Conservation (phyloP, 495 filamentous ascomycete genomes). For the Aspergillus sparsus region DNA sequence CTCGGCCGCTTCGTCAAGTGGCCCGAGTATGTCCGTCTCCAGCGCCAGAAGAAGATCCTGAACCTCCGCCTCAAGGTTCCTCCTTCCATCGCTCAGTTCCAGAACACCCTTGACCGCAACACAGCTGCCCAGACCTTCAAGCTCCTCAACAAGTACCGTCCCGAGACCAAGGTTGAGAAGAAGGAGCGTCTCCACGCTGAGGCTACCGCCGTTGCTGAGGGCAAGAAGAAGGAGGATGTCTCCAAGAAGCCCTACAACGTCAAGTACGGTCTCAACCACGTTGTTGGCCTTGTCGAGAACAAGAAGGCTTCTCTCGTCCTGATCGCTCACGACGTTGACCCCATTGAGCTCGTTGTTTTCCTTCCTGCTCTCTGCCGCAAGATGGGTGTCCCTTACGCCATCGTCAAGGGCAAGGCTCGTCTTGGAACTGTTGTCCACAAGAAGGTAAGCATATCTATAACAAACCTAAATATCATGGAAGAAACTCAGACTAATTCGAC, state of each 20-base stretch:
- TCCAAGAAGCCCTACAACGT: conserved; percentile 99
- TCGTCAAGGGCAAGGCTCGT: conserved; percentile 99
- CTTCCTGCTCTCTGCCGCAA: conserved; percentile 98
- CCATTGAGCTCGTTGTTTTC: conserved; percentile 99
- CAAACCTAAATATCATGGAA: background rate
- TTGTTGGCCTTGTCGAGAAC: conserved; percentile 99
- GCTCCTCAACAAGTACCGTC: conserved; percentile 99
- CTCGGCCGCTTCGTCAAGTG: conserved; percentile 99
- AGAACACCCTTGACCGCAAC: conserved; percentile 96
- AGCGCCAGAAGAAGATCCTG: conserved; percentile 99
- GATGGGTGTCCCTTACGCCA: conserved; percentile 99
- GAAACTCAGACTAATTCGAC: conserved; percentile 1
- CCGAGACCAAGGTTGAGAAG: conserved; percentile 99
- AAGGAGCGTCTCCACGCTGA: conserved; percentile 98
- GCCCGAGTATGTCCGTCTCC: conserved; percentile 97
- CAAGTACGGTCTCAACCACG: conserved; percentile 99
- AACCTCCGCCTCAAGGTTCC: conserved; percentile 98
- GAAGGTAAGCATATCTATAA: conserved; percentile 63
- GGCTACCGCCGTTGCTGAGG: conserved; percentile 93
- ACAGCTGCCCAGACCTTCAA: conserved; percentile 95
- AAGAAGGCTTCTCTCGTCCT: conserved; percentile 99
- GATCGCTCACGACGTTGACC: conserved; percentile 99
- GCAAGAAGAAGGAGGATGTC: conserved; percentile 99
- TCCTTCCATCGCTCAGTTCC: conserved; percentile 96
- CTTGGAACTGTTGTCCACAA: conserved; percentile 99